Conservation (phyloP, 164 flowering plant species). For the Stephania cephalantha region DNA sequence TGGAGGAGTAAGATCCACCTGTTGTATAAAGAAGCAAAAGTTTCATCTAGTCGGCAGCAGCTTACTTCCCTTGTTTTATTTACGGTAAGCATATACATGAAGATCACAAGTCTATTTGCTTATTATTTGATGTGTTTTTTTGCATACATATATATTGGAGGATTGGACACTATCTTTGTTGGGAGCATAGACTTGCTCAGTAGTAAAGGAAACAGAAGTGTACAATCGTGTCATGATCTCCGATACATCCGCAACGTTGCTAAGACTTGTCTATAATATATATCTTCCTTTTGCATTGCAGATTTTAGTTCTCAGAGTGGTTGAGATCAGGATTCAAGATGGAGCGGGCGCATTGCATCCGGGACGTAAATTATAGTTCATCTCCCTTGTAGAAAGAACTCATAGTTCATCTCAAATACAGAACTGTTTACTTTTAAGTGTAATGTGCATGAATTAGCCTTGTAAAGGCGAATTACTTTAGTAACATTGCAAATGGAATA, state of each 20-base stretch:
- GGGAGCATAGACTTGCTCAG: background rate
- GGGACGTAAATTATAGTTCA: background rate
- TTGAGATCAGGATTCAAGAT: background rate
- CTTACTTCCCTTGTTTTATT: background rate
- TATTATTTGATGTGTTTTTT: background rate
- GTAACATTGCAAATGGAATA: no score
- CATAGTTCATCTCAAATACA: background rate
- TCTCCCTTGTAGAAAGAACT: no score
- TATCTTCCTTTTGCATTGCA: background rate
- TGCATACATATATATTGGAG: background rate
- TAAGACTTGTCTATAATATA: no score
- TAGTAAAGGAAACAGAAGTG: background rate
- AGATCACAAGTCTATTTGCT: background rate
- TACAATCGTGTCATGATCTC: no score
- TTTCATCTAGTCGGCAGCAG: background rate
- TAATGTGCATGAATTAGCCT: no score
- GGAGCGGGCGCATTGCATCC: background rate
- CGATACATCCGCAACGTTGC: no score
- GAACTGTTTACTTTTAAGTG: background rate
- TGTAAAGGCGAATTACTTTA: no score
- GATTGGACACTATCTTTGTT: background rate
- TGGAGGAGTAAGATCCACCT: constrained; percentile 41
- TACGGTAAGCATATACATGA: constrained; percentile 2
- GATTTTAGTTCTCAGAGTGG: background rate
- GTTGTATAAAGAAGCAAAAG: background rate